Evolutionary conservation across 2,329 filamentous ascomycete genomes (phyloP).

Genomic region (Microdochium nivale): DNA sequence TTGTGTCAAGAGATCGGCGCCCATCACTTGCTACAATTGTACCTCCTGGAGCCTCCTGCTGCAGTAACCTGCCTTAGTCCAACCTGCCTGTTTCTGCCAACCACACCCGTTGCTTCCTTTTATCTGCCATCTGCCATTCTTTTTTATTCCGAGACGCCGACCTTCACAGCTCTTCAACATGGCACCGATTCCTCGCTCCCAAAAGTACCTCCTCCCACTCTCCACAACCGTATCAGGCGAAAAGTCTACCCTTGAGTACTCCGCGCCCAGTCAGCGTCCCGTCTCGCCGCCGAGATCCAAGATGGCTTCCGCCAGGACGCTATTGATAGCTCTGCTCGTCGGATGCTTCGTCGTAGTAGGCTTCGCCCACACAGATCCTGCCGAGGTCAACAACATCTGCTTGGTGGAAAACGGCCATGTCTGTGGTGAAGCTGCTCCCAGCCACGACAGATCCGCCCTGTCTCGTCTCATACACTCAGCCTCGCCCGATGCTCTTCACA

Average conservation of each 20-base stretch:
- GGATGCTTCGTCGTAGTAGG: not conserved
- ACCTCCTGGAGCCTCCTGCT: not conserved
- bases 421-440: constrained; percentile 1
- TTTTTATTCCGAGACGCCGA: not conserved
- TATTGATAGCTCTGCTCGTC: not conserved
- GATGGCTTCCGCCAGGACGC: not conserved
- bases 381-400: not conserved
- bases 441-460: constrained; percentile 28
- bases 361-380: not conserved
- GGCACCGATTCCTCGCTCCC: not conserved
- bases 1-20: not conserved
- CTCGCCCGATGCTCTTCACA: constrained; percentile 53
- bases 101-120: not conserved
- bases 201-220: not conserved
- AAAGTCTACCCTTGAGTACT: not conserved
- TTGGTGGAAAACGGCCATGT: constrained; percentile 5
- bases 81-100: not conserved
- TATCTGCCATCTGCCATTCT: not conserved
- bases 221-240: not conserved
- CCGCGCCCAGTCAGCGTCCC: not conserved
- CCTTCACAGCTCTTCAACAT: not conserved
- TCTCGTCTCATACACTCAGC: constrained; percentile 46
- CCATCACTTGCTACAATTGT: not conserved
- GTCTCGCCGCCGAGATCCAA: not conserved
- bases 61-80: not conserved